A percentile compares a stretch with the other conserved stretches of the same genome.
These are phyloP conservation scores for Letharia lupina DNA, from an alignment of 495 filamentous ascomycete species.

Conservation along the genomic window DNA sequence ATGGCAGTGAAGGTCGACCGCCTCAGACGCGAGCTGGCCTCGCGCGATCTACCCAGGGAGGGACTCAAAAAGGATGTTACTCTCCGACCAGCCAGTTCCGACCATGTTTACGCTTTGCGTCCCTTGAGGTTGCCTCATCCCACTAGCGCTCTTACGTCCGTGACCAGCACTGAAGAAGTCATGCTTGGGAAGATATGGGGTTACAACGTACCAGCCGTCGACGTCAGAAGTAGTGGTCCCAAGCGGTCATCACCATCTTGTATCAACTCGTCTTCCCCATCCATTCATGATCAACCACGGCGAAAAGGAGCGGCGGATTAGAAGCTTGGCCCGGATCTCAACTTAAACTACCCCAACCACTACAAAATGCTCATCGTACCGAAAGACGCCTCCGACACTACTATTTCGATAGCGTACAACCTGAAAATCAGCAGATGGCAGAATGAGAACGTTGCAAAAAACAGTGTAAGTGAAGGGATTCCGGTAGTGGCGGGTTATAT, in stretches of 20 bases:
- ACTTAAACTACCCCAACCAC: neutral
- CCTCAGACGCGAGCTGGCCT: slow-evolving; percentile 1
- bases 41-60: neutral
- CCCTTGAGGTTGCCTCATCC: neutral
- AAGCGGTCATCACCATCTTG: neutral
- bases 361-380: neutral
- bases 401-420: neutral
- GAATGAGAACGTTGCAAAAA: neutral
- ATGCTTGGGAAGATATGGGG: neutral
- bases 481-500: neutral
- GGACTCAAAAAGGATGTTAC: neutral
- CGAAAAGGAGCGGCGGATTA: neutral
- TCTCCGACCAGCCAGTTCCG: neutral
- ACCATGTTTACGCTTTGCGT: neutral
- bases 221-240: neutral
- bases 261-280: neutral
- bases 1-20: neutral
- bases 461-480: neutral
- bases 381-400: neutral
- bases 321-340: neutral
- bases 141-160: neutral
- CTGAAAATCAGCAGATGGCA: neutral
- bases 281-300: neutral
- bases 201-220: neutral
- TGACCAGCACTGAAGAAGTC: neutral